Evolutionary conservation across 2,329 filamentous ascomycete species (phyloP).

Genomic region (Bipolaris sorokiniana): DNA sequence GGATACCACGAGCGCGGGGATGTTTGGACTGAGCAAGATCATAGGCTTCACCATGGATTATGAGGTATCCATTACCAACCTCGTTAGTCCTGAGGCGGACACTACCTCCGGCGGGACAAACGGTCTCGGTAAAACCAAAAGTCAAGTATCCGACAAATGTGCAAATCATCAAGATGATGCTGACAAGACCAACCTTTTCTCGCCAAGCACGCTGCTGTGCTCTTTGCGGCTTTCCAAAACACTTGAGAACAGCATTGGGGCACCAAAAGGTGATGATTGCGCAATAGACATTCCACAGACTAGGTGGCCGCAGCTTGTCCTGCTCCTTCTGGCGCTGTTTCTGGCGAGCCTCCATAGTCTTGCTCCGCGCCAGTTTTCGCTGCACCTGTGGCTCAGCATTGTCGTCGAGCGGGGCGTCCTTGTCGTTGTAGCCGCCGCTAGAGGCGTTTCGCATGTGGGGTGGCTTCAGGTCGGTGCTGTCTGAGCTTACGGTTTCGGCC

Average conservation of each 20-base stretch:
- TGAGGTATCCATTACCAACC: constrained; percentile 84
- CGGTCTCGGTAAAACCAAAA: constrained; percentile 90
- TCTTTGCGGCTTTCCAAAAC: constrained; percentile 83
- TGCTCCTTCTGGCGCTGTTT: constrained; percentile 63
- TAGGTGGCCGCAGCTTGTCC: constrained; percentile 76
- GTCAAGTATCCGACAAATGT: constrained; percentile 91
- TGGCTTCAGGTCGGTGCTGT: constrained; percentile 64
- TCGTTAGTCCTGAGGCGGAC: constrained; percentile 79
- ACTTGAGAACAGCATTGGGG: constrained; percentile 81
- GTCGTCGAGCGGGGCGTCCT: constrained; percentile 44
- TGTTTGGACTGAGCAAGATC: constrained; percentile 79
- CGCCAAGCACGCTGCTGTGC: constrained; percentile 93
- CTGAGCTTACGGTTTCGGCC: constrained; percentile 64
- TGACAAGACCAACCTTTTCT: constrained; percentile 96
- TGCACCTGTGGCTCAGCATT: constrained; percentile 45
- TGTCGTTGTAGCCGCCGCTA: constrained; percentile 49
- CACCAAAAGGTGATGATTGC: constrained; percentile 93
- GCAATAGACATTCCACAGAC: constrained; percentile 95
- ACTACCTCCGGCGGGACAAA: constrained; percentile 75
- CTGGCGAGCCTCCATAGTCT: constrained; percentile 65
- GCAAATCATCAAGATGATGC: constrained; percentile 88
- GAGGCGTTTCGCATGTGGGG: constrained; percentile 48
- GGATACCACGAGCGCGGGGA: constrained; percentile 79
- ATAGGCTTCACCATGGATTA: constrained; percentile 92
- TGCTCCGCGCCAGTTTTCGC: constrained; percentile 70